Base-by-base conservation (phyloP, 345 rosid species). In the Sisymbrium altissimum region DNA sequence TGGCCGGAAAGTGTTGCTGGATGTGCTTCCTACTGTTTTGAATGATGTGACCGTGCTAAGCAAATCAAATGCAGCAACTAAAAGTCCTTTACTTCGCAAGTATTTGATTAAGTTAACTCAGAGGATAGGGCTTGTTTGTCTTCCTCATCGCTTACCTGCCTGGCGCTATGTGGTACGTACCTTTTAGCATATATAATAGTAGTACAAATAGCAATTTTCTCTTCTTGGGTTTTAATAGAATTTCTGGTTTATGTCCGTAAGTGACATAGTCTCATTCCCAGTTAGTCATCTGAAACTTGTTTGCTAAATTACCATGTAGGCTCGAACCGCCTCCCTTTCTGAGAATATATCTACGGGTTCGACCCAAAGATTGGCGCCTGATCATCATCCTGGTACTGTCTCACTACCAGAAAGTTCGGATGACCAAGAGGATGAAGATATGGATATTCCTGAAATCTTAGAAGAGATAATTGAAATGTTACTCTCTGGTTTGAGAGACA, bases 381-480 rank as follows among this genome's bases (percentile, higher is more conserved):
- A 73, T 74, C 82, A 73, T 74, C 82, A 73, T 44, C 66, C 57
- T 69, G 53, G 19, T 25, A 44, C 76, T 64, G 75, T 50, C 57
- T 49, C 70, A 15, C 71, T 73, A 72, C 76, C 73, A 72, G 87
- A 81, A 61, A 75, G 75, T 75, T 59, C 61, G 9, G 70, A 76
- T 78, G 71, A 49, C 74, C 41, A 76, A 12, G 79, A 84, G 73
- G 96, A 86, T 69, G 95, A 88, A 75, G 96, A 83, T 68, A 87
- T 88, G 86, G 93, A 95, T 38, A 84, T 95, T 73, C 99, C 97
- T 41, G 97, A 92, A 45, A 81, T 85, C 68, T 29, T 95, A 55
- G 99, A 95, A 83, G 97, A 95, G 79, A 90, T 89, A 33, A 86
- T 95, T 68, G 99, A 88, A 75, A 86, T 92, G 86, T 74, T 92